These are phyloP conservation scores for Cryptococcus sp. DNA, from an alignment of 1,284 basidiomycete genomes.

Conservation along the genomic window DNA sequence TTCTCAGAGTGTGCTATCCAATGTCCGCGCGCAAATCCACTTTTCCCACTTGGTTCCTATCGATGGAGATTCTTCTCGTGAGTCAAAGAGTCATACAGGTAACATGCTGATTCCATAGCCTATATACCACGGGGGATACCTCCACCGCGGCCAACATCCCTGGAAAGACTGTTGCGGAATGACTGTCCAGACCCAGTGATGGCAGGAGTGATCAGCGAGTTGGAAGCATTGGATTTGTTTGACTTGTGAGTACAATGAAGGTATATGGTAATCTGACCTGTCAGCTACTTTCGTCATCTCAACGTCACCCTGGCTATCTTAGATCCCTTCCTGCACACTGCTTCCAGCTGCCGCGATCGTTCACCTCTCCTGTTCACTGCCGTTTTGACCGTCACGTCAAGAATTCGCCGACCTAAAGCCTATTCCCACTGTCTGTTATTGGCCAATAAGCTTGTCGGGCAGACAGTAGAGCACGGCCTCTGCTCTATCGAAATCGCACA, in stretches of 20 bases:
- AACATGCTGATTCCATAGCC: too few species aligned
- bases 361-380: constrained; percentile 53
- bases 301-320: constrained; percentile 43
- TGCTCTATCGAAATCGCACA: constrained; percentile 52
- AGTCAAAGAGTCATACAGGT: not conserved
- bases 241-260: constrained; percentile 32
- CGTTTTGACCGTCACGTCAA: constrained; percentile 51
- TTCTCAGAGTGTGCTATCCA: too few species aligned
- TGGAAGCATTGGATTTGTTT: constrained; percentile 40
- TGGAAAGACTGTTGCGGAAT: constrained; percentile 10
- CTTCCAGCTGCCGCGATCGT: constrained; percentile 41
- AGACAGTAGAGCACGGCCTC: constrained; percentile 49
- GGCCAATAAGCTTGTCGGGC: constrained; percentile 48
- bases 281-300: constrained; percentile 39
- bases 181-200: constrained; percentile 41
- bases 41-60: constrained; percentile 34
- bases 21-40: constrained; percentile 14
- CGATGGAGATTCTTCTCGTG: constrained; percentile 31
- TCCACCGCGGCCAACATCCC: not conserved
- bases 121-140: too few species aligned
- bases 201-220: constrained; percentile 33
- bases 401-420: constrained; percentile 47
- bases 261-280: not conserved
- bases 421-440: constrained; percentile 45
- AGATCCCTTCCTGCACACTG: constrained; percentile 49